Percentiles rank a stretch among this genome's conserved stretches.
These are phyloP conservation scores for Stephanodiscus minutulus DNA, from an alignment of 108 stramenopile genomes.

Conservation along the genomic window DNA sequence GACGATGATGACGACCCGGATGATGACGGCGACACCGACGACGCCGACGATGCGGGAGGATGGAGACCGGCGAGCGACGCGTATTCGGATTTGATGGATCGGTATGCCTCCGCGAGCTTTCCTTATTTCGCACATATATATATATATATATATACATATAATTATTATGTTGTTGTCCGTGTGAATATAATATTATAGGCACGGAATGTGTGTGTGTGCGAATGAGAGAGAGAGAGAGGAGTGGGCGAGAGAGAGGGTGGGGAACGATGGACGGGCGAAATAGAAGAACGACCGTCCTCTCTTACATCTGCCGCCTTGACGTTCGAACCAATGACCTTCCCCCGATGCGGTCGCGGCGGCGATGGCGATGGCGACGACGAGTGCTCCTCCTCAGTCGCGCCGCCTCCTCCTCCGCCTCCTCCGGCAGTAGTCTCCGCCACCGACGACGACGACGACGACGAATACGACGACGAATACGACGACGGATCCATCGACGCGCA, in stretches of 20 bases:
- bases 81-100: slow-evolving; percentile 28
- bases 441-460: background rate
- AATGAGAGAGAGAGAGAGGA: background rate
- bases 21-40: background rate
- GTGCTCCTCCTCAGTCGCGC: background rate
- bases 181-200: background rate
- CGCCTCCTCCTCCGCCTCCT: background rate
- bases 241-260: background rate
- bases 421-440: background rate
- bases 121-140: too few relatives aligned
- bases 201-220: background rate
- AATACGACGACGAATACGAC: background rate
- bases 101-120: slow-evolving; percentile 16
- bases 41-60: too few relatives aligned
- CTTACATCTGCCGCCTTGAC: slow-evolving; percentile 14
- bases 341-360: slow-evolving; percentile 16
- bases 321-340: slow-evolving; percentile 16
- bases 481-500: background rate
- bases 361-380: background rate
- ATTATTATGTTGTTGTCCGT: background rate
- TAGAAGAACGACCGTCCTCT: background rate
- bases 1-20: background rate
- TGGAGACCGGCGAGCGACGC: too few relatives aligned
- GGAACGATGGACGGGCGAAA: background rate
- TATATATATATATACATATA: too few relatives aligned